Conservation (phyloP, 2,329 filamentous ascomycete genomes). For the Hymenoscyphus occultus region DNA sequence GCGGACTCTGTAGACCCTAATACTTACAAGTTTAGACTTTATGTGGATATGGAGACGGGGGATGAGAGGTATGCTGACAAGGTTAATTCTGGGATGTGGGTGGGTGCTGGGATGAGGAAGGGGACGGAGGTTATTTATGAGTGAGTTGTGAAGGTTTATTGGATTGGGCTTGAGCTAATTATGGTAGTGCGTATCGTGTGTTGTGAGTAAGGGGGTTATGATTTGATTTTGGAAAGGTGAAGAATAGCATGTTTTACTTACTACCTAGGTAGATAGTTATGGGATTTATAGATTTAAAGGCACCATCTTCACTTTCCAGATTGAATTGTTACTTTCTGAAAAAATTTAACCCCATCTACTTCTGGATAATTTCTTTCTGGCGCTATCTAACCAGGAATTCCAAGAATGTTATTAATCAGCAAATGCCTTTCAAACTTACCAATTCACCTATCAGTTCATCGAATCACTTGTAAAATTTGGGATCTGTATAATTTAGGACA, state of each 20-base stretch:
- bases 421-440: too few relatives aligned
- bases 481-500: too few relatives aligned
- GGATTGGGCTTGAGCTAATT: neutral
- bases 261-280: too few relatives aligned
- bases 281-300: too few relatives aligned
- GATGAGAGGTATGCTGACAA: constrained; percentile 49
- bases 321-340: too few relatives aligned
- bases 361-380: too few relatives aligned
- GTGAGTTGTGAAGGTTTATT: constrained; percentile 31
- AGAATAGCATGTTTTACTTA: neutral
- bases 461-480: too few relatives aligned
- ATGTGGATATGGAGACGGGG: constrained; percentile 49
- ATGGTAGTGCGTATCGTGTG: constrained; percentile 19
- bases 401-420: too few relatives aligned
- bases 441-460: too few relatives aligned
- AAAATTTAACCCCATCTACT: too few relatives aligned
- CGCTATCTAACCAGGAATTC: too few relatives aligned
- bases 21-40: constrained; percentile 47
- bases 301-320: too few relatives aligned
- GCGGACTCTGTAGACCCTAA: constrained; percentile 33
- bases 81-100: constrained; percentile 49
- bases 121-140: constrained; percentile 45
- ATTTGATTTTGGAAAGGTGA: neutral
- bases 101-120: constrained; percentile 47
- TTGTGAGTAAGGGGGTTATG: neutral